These are phyloP conservation scores for Hypoxylon sp. DNA, from an alignment of 2,329 filamentous ascomycete species.

Conservation along the genomic window DNA sequence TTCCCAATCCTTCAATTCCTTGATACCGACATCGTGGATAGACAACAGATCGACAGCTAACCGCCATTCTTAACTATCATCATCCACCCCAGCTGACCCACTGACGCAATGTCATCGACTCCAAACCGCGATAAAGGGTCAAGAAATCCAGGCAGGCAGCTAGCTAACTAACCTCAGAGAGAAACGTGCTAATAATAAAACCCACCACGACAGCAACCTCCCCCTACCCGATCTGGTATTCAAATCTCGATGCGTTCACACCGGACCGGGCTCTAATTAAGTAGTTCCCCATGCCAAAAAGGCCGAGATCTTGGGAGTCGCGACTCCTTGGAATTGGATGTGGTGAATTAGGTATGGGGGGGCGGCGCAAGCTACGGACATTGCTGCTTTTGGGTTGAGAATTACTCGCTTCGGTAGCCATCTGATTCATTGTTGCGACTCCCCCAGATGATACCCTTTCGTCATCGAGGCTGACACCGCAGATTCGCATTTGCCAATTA, in stretches of 20 bases:
- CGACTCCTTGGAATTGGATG: conserved; percentile 30
- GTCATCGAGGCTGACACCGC: conserved; percentile 41
- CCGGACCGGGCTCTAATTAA: conserved; percentile 27
- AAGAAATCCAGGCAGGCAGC: conserved; percentile 11
- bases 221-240: conserved; percentile 29
- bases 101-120: conserved; percentile 39
- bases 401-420: conserved; percentile 17
- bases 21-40: conserved; percentile 25
- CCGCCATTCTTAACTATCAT: conserved; percentile 29
- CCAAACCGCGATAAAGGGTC: conserved; percentile 10
- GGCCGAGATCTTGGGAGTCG: conserved; percentile 12
- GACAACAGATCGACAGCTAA: conserved; percentile 35
- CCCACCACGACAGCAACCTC: conserved; percentile 9
- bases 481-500: conserved; percentile 3
- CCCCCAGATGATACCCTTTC: conserved; percentile 17
- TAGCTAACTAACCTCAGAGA: not conserved
- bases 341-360: conserved; percentile 13
- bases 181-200: conserved; percentile 34
- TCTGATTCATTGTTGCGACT: conserved; percentile 23
- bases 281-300: conserved; percentile 21
- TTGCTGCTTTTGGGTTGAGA: conserved; percentile 21
- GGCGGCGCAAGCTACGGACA: conserved; percentile 13
- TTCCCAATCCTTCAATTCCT: conserved; percentile 5
- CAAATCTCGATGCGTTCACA: conserved; percentile 38
- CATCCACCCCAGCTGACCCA: conserved; percentile 32